A percentile compares a stretch with the other conserved stretches of the same genome.
These are phyloP conservation scores for Magnaporthales sp. DNA, from an alignment of 2,329 filamentous ascomycete genomes.

Conservation along the genomic window DNA sequence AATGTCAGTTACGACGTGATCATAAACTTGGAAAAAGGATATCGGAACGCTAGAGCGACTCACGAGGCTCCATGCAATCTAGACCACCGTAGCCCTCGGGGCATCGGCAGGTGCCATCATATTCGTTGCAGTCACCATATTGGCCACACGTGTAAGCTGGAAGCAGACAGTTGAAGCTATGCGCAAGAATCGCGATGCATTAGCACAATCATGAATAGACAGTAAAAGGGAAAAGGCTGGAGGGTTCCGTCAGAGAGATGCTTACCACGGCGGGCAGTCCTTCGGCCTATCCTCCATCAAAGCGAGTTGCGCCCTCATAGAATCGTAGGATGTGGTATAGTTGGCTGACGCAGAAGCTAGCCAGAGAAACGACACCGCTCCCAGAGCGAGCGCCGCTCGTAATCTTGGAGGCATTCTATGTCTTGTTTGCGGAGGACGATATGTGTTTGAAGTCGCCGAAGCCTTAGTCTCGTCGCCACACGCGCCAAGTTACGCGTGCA, in stretches of 20 bases:
- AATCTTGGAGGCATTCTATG: constrained; percentile 27
- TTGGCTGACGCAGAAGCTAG: constrained; percentile 35
- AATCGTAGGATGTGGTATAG: constrained; percentile 52
- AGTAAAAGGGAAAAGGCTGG: neutral
- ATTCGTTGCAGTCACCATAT: constrained; percentile 80
- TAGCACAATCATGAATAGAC: constrained; percentile 12
- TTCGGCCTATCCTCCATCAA: constrained; percentile 65
- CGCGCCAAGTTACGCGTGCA: neutral
- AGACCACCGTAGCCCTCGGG: constrained; percentile 89
- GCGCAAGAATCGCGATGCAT: constrained; percentile 41
- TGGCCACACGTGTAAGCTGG: constrained; percentile 88
- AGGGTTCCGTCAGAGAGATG: constrained; percentile 11
- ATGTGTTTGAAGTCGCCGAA: neutral
- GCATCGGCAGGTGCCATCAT: constrained; percentile 87
- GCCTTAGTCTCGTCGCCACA: neutral
- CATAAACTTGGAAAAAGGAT: neutral
- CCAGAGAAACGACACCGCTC: constrained; percentile 31
- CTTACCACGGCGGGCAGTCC: constrained; percentile 70
- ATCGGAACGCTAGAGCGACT: constrained; percentile 16
- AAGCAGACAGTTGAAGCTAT: constrained; percentile 94
- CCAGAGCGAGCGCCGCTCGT: constrained; percentile 28
- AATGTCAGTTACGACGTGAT: neutral
- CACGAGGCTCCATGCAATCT: constrained; percentile 78
- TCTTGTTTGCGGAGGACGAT: neutral
- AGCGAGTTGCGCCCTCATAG: constrained; percentile 56